phyloP scores from a whole-genome alignment of 2,329 filamentous ascomycete genomes.

The Aspergillus quadricinctus region DNA sequence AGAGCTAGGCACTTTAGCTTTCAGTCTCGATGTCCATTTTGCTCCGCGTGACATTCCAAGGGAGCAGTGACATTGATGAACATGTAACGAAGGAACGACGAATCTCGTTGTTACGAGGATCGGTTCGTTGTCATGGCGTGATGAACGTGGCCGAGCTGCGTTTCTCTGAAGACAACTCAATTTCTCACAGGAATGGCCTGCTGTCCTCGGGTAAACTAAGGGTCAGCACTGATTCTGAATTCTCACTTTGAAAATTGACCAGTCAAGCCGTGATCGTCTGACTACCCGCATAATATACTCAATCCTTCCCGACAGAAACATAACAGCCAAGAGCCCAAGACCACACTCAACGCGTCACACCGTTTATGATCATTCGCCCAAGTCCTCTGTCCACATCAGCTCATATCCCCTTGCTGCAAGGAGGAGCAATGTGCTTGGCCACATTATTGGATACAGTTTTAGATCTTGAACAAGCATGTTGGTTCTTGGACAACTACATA shows the following conservation, averaged over 20 bases:
- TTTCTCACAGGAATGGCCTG: neutral
- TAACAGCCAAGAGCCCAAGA: slow-evolving; percentile 7
- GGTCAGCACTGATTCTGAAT: neutral
- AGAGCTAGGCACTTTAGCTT: neutral
- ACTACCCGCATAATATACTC: neutral
- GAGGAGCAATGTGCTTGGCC: neutral
- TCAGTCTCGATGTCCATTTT: neutral
- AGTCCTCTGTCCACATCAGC: slow-evolving; percentile 4
- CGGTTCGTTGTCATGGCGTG: neutral
- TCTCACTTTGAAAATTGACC: neutral
- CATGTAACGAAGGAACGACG: too few relatives aligned
- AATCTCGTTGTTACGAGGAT: neutral
- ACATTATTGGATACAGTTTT: neutral
- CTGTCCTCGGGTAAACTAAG: neutral
- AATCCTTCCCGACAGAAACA: neutral
- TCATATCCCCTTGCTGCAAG: slow-evolving; percentile 10
- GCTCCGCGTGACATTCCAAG: neutral
- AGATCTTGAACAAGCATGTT: neutral
- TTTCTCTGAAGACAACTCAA: neutral
- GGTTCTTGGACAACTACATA: too few relatives aligned
- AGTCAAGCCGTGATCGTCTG: neutral
- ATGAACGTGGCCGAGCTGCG: neutral
- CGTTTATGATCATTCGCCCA: slow-evolving; percentile 10
- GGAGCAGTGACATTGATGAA: neutral
- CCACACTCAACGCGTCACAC: slow-evolving; percentile 20